These are phyloP conservation scores for Basidiobolus meristosporus DNA, from an alignment of 371 early-diverging fungal species.

Conservation along the genomic window DNA sequence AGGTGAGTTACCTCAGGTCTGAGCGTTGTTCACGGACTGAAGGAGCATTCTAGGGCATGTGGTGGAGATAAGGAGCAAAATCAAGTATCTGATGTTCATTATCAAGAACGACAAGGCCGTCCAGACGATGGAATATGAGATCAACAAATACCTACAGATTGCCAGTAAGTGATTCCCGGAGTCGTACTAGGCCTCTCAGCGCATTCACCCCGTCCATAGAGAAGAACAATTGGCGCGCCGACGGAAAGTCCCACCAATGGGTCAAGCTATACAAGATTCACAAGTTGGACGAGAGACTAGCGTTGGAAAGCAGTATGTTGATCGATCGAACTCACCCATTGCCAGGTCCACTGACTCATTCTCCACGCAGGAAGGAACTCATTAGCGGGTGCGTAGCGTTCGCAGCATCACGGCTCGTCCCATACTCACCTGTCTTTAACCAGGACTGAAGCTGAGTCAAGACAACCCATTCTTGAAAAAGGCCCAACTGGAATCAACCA, in stretches of 20 bases:
- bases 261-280: conserved; percentile 11
- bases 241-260: conserved; percentile 16
- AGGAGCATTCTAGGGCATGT: background rate
- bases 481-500: conserved; percentile 5
- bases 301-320: no score
- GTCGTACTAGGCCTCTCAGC: background rate
- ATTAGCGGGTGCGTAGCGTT: background rate
- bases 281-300: background rate
- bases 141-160: background rate
- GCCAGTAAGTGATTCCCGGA: background rate
- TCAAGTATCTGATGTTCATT: background rate
- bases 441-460: background rate
- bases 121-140: no score
- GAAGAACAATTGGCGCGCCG: conserved; percentile 13
- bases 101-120: background rate
- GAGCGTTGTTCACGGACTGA: conserved; percentile 3
- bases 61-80: background rate
- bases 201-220: conserved; percentile 4
- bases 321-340: background rate
- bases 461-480: conserved; percentile 3
- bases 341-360: background rate
- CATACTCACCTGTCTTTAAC: background rate
- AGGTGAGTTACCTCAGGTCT: conserved; percentile 5
- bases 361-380: conserved; percentile 1
- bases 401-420: background rate